Conservation (phyloP, 2,329 filamentous ascomycete genomes). For the Trichophyton mentagrophytes region DNA sequence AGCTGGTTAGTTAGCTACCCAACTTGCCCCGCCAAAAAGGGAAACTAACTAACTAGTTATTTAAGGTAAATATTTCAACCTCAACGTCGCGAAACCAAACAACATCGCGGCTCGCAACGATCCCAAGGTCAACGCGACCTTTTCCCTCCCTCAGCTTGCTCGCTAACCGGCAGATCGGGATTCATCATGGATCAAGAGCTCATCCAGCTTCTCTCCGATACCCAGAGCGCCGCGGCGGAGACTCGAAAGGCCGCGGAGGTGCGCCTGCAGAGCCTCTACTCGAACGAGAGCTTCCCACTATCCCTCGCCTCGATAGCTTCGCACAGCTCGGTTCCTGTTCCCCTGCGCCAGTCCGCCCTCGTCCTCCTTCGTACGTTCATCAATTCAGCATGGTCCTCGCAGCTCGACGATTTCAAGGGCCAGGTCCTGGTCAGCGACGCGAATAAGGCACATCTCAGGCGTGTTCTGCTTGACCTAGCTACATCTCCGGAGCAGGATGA, state of each 20-base stretch:
- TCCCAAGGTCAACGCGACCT: background rate
- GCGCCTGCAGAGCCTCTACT: constrained; percentile 59
- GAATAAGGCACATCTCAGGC: constrained; percentile 60
- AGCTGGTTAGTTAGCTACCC: background rate
- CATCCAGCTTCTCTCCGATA: constrained; percentile 74
- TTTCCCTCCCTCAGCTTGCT: background rate
- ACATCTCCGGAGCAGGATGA: constrained; percentile 58
- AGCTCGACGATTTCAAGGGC: constrained; percentile 57
- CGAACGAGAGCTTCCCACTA: constrained; percentile 58
- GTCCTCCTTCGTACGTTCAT: constrained; percentile 72
- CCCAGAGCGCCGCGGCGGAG: constrained; percentile 61
- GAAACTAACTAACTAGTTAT: background rate
- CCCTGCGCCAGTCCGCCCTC: constrained; percentile 72
- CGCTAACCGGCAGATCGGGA: background rate
- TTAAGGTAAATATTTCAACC: background rate
- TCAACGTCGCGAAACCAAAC: background rate
- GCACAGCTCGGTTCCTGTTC: constrained; percentile 57
- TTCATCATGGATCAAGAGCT: constrained; percentile 78
- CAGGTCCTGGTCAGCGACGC: constrained; percentile 58
- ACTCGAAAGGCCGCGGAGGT: constrained; percentile 77
- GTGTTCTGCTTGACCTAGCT: constrained; percentile 62
- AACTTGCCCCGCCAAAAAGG: background rate
- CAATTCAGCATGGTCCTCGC: constrained; percentile 67
- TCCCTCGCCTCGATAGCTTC: constrained; percentile 70
- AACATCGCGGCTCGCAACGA: background rate